Evolutionary conservation across 2,329 filamentous ascomycete species (phyloP).

Genomic region (Fonsecaea erecta): DNA sequence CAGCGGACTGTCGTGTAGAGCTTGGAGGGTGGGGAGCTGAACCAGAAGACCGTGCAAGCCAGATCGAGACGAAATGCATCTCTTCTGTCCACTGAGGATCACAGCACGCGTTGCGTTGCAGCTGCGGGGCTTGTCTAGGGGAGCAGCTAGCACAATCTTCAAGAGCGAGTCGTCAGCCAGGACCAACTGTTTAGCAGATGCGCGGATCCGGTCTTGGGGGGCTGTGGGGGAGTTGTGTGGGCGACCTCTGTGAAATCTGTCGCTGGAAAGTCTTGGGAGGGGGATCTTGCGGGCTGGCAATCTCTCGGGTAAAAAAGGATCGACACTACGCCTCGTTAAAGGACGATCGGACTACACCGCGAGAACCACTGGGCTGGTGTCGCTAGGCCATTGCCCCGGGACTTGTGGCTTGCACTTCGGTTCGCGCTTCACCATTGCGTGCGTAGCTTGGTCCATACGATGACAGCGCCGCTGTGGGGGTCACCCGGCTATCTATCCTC

Average conservation of each 20-base stretch:
- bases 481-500: neutral
- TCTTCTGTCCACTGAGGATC: neutral
- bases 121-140: neutral
- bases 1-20: neutral
- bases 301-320: conserved; percentile 17
- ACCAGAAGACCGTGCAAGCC: neutral
- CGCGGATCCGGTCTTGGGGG: neutral
- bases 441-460: neutral
- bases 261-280: neutral
- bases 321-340: conserved; percentile 11
- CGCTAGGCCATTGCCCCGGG: neutral
- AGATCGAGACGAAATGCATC: neutral
- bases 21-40: neutral
- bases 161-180: neutral
- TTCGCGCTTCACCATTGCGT: neutral
- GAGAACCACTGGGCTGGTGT: conserved; percentile 1
- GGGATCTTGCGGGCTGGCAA: conserved; percentile 8
- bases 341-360: neutral
- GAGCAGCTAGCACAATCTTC: neutral
- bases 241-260: neutral
- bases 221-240: neutral
- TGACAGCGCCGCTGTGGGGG: neutral
- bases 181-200: neutral
- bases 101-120: neutral
- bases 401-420: conserved; percentile 10